phyloP scores from a whole-genome alignment of 768 basidiomycete species.

The Paxillus rubicundulus region DNA sequence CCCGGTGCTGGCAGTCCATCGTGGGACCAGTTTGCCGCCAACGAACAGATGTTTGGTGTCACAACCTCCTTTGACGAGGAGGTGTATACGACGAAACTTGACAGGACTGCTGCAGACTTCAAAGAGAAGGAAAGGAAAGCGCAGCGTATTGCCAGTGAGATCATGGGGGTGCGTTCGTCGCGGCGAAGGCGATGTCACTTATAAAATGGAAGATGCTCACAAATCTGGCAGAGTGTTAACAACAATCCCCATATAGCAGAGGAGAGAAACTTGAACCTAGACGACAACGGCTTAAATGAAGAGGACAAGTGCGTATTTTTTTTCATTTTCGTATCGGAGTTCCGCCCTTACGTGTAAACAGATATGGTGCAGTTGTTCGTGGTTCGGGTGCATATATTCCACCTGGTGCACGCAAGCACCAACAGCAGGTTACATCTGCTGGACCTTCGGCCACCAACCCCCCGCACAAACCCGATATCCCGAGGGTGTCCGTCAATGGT shows the following conservation, averaged over 20 bases:
- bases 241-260: slow-evolving; percentile 87
- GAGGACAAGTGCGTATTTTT: slow-evolving; percentile 81
- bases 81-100: slow-evolving; percentile 90
- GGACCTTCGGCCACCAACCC: slow-evolving; percentile 28
- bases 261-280: slow-evolving; percentile 66
- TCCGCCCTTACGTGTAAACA: slow-evolving; percentile 33
- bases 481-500: slow-evolving; percentile 73
- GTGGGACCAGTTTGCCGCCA: slow-evolving; percentile 94
- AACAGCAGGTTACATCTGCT: slow-evolving; percentile 26
- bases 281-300: slow-evolving; percentile 80
- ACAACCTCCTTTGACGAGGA: slow-evolving; percentile 92
- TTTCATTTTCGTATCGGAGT: slow-evolving; percentile 11
- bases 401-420: slow-evolving; percentile 73
- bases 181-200: background rate
- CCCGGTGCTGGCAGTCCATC: slow-evolving; percentile 42
- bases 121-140: slow-evolving; percentile 88
- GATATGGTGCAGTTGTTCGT: slow-evolving; percentile 91
- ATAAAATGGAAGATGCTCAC: slow-evolving; percentile 10
- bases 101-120: slow-evolving; percentile 79
- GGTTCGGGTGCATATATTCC: slow-evolving; percentile 90
- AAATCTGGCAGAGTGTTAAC: slow-evolving; percentile 46
- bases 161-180: slow-evolving; percentile 63
- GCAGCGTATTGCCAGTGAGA: slow-evolving; percentile 86
- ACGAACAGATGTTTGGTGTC: slow-evolving; percentile 91
- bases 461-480: slow-evolving; percentile 47